Evolutionary conservation across 371 early-diverging fungal genomes (phyloP).

Genomic region (Synchytrium microbalum): DNA sequence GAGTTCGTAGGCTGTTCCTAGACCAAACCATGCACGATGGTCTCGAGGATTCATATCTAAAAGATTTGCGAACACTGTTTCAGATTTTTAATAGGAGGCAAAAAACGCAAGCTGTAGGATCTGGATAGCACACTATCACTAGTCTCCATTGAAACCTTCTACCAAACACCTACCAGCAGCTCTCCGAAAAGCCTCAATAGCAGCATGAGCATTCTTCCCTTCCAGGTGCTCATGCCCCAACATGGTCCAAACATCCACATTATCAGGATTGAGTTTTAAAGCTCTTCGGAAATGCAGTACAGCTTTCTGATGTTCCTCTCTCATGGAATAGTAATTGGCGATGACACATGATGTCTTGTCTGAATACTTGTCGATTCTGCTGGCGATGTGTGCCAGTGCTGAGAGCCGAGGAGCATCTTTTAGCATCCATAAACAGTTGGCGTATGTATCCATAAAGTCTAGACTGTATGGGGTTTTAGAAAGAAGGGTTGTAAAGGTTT

Average conservation of each 20-base stretch:
- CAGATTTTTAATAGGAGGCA: neutral
- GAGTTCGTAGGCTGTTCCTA: conserved; percentile 86
- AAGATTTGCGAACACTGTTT: neutral
- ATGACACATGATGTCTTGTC: neutral
- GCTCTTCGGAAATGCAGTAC: conserved; percentile 80
- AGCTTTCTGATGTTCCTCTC: conserved; percentile 74
- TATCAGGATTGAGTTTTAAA: conserved; percentile 65
- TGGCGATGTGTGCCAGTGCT: conserved; percentile 69
- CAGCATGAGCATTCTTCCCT: conserved; percentile 75
- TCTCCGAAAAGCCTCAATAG: conserved; percentile 81
- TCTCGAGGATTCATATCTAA: conserved; percentile 72
- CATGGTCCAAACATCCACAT: conserved; percentile 81
- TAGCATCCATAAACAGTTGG: conserved; percentile 81
- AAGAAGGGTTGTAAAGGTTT: conserved; percentile 56
- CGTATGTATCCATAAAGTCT: conserved; percentile 80
- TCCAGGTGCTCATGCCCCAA: conserved; percentile 95
- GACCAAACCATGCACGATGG: conserved; percentile 88
- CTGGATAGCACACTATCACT: neutral
- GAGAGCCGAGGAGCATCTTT: conserved; percentile 62
- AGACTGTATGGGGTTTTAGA: conserved; percentile 39
- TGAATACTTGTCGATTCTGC: conserved; percentile 60
- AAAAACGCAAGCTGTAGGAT: neutral
- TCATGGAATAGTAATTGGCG: conserved; percentile 83
- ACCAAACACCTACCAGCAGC: conserved; percentile 52
- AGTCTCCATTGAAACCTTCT: conserved; percentile 2